Conservation (phyloP, 345 rosid species). For the Acer saccharum region DNA sequence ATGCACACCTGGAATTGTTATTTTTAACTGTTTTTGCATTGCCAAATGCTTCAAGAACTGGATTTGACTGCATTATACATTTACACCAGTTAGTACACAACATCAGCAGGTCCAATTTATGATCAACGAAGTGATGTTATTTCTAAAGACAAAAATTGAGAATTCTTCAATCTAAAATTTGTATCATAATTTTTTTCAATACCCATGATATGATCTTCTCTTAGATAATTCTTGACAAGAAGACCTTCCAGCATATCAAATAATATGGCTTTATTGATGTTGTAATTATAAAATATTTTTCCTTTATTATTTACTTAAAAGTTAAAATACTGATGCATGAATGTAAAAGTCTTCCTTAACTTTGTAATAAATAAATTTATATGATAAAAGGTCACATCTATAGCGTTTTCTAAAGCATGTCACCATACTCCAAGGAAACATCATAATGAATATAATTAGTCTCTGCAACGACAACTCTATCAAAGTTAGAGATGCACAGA, state of each 20-base stretch:
- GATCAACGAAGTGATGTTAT: slow-evolving; percentile 4
- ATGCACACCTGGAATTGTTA: slow-evolving; percentile 80
- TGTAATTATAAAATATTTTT: too few relatives aligned
- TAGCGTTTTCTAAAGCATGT: neutral
- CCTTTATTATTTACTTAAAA: neutral
- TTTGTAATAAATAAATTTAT: neutral
- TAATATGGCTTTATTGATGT: neutral
- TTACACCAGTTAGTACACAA: slow-evolving; percentile 24
- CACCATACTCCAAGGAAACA: neutral
- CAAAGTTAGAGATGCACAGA: slow-evolving; percentile 6
- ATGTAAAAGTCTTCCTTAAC: neutral
- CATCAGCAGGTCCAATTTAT: slow-evolving; percentile 8
- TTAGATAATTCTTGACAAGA: neutral
- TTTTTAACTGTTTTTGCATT: slow-evolving; percentile 92
- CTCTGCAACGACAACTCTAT: neutral
- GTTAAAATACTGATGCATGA: neutral
- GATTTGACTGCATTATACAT: slow-evolving; percentile 71
- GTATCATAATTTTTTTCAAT: neutral
- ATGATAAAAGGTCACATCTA: neutral
- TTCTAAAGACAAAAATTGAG: neutral
- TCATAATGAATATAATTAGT: neutral
- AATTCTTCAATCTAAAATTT: neutral
- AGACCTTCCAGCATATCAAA: neutral
- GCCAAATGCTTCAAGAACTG: slow-evolving; percentile 95
- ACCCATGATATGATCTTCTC: neutral